Conservation (phyloP, 1,139 yeast species). For the Arxiozyma slooffiae region DNA sequence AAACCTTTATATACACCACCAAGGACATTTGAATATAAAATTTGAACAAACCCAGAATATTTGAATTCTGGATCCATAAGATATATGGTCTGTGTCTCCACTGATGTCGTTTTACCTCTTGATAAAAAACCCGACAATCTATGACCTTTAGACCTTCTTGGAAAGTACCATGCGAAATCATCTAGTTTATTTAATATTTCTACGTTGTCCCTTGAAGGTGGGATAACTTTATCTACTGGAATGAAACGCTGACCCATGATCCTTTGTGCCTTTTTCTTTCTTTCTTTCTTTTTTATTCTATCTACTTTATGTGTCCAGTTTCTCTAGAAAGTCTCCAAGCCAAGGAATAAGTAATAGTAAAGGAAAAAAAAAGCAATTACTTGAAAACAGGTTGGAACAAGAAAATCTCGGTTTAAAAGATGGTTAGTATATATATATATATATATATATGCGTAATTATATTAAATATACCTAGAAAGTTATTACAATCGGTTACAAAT, state of each 20-base stretch:
- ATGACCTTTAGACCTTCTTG: slow-evolving; percentile 1
- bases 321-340: background rate
- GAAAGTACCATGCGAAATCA: slow-evolving; percentile 16
- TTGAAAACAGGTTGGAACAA: background rate
- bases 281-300: no score
- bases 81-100: slow-evolving; percentile 82
- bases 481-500: background rate
- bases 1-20: slow-evolving; percentile 71
- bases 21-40: slow-evolving; percentile 72
- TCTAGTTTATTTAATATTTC: slow-evolving; percentile 3
- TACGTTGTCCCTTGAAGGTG: slow-evolving; percentile 3
- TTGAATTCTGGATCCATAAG: slow-evolving; percentile 50
- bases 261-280: background rate
- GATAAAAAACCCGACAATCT: slow-evolving; percentile 2
- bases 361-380: background rate
- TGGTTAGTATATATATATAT: background rate
- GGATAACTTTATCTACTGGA: slow-evolving; percentile 3
- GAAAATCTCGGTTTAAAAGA: background rate
- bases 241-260: slow-evolving; percentile 2
- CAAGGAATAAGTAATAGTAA: background rate
- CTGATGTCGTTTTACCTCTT: slow-evolving; percentile 34
- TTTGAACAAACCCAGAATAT: slow-evolving; percentile 68
- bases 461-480: background rate
- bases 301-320: background rate
- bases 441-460: background rate